Evolutionary conservation across 495 filamentous ascomycete species (phyloP), one percentile per base, ranked within the genome.

Genomic region (Lophium mytilinum): DNA sequence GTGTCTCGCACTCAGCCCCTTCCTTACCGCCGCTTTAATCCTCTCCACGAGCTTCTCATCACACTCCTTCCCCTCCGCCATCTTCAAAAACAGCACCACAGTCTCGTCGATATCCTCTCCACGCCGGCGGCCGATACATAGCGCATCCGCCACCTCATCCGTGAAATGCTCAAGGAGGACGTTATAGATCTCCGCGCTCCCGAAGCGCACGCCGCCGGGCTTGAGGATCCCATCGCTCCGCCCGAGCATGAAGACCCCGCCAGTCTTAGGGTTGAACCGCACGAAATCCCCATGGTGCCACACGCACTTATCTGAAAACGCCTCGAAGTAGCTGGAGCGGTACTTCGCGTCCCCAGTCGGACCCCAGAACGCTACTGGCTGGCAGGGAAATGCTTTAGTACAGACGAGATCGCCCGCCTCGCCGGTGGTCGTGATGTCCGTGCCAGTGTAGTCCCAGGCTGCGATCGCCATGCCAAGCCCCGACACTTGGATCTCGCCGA

Each of bases 201-300:
- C 88, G 65, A 92, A 91, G 0, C 88, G 76, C 40, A 92, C 83
- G 4, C 88, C 88, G 0, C 83, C 79, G 0, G 88, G 88, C 61
- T 92, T 92, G 15, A 92, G 72, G 3, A 90, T 83, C 14, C 87
- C 88, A 65, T 92, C 88, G 35, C 81, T 83, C 15, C 88, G 80
- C 4, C 88, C 88, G 0, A 95, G 76, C 90, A 96, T 93, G 41
- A 85, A 71, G 52, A 96, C 68, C 0, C 90, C 90, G 10, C 88
- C 85, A 0, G 88, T 92, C 15, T 76, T 59, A 0, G 82, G 80
- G 63, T 88, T 83, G 61, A 96, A 76, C 21, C 85, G 80, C 12
- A 96, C 80, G 65, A 95, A 96, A 68, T 98, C 93, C 3, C 93
- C 93, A 67, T 98, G 93, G 69, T 95, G 90, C 93, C 92, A 97